A percentile compares a stretch with the other conserved stretches of the same genome.
Evolutionary conservation across 176 grass and related monocot genomes (phyloP).

Genomic region (Triticum urartu): DNA sequence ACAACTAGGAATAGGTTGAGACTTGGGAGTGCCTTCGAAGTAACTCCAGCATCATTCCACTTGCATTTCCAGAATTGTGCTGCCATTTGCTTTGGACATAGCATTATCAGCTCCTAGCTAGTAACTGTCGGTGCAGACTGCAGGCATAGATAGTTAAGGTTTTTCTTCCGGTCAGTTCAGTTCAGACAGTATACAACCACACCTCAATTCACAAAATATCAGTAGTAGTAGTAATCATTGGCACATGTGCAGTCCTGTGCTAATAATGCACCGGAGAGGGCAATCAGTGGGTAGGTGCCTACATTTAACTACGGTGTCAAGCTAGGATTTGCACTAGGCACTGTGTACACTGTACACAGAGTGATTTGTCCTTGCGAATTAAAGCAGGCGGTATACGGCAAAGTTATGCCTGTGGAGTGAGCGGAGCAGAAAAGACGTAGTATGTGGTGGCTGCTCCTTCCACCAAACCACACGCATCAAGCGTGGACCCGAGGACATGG

Average conservation of each 20-base stretch:
- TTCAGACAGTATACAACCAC: conserved; percentile 1
- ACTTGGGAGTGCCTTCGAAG: conserved; percentile 43
- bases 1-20: conserved; percentile 26
- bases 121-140: conserved; percentile 22
- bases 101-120: background rate
- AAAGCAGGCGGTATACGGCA: conserved; percentile 30
- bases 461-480: conserved; percentile 42
- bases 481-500: conserved; percentile 44
- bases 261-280: background rate
- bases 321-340: conserved; percentile 19
- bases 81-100: background rate
- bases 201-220: background rate
- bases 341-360: background rate
- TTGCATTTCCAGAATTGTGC: background rate
- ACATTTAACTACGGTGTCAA: conserved; percentile 17
- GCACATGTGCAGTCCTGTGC: background rate
- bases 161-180: background rate
- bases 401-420: conserved; percentile 29
- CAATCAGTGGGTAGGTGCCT: background rate
- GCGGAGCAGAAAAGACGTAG: conserved; percentile 16
- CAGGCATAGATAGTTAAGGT: background rate
- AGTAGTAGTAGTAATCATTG: background rate
- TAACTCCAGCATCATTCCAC: conserved; percentile 43
- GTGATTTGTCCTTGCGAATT: conserved; percentile 28
- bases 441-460: conserved; percentile 33